Conservation (phyloP, 1,284 basidiomycete species). For the Tranzscheliella williamsii region DNA sequence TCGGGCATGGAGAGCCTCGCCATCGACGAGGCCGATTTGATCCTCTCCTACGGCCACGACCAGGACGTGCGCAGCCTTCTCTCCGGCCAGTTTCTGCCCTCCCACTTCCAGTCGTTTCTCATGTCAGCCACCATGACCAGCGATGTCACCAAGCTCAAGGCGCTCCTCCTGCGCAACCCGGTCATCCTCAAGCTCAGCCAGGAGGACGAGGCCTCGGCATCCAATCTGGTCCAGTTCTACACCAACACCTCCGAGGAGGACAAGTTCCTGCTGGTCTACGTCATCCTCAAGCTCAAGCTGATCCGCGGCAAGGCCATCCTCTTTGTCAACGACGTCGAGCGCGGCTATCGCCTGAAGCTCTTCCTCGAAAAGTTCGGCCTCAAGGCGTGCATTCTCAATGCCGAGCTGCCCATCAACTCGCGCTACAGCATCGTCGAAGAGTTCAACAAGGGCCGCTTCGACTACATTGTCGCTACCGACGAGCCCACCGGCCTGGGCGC, state of each 20-base stretch:
- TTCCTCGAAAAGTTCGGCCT: slow-evolving; percentile 98
- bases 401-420: slow-evolving; percentile 91
- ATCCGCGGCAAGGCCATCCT: slow-evolving; percentile 95
- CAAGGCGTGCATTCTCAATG: slow-evolving; percentile 93
- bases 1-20: slow-evolving; percentile 78
- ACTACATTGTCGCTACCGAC: slow-evolving; percentile 98
- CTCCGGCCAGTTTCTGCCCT: slow-evolving; percentile 72
- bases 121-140: slow-evolving; percentile 99
- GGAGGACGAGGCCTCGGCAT: slow-evolving; percentile 28
- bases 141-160: slow-evolving; percentile 88
- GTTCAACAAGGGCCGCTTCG: slow-evolving; percentile 97
- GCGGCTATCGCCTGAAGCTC: slow-evolving; percentile 89
- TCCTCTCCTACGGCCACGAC: slow-evolving; percentile 93
- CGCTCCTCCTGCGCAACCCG: slow-evolving; percentile 81
- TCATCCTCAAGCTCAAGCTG: slow-evolving; percentile 90
- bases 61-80: slow-evolving; percentile 86
- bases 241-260: slow-evolving; percentile 74
- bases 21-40: slow-evolving; percentile 96
- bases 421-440: slow-evolving; percentile 97
- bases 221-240: slow-evolving; percentile 52
- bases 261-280: slow-evolving; percentile 92
- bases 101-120: slow-evolving; percentile 88
- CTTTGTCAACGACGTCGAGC: slow-evolving; percentile 95
- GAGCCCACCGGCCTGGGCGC: slow-evolving; percentile 65
- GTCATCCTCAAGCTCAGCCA: slow-evolving; percentile 65